A percentile compares a stretch with the other conserved stretches of the same genome.
Conservation (phyloP, 768 basidiomycete species). For the Crucibulum laeve region DNA sequence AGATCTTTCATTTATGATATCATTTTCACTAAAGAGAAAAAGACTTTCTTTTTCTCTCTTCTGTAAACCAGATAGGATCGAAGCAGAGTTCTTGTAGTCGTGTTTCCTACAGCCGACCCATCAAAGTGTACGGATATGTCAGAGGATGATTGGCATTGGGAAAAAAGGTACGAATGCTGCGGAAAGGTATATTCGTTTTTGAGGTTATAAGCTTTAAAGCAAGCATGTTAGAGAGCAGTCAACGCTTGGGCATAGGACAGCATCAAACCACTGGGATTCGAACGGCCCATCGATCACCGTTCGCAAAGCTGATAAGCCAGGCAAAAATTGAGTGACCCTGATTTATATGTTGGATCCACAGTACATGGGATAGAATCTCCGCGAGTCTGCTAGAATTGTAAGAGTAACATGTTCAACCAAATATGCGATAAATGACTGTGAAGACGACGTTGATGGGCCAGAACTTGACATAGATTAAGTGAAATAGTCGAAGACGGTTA, state of each 20-base stretch:
- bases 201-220: background rate
- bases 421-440: no score
- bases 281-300: background rate
- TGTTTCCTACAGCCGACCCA: background rate
- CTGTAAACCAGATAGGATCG: background rate
- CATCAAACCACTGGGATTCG: background rate
- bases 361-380: background rate
- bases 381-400: no score
- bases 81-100: background rate
- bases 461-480: no score
- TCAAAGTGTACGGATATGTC: background rate
- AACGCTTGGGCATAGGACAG: background rate
- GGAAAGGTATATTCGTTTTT: background rate
- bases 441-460: no score
- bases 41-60: background rate
- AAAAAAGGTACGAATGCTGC: background rate
- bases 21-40: background rate
- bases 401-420: no score
- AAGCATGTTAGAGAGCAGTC: background rate
- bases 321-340: background rate
- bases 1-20: background rate
- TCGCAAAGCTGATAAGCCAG: background rate
- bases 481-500: no score
- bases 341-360: background rate
- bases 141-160: background rate